phyloP scores from a whole-genome alignment of 306 rosid genomes.

The Castanea sativa region DNA sequence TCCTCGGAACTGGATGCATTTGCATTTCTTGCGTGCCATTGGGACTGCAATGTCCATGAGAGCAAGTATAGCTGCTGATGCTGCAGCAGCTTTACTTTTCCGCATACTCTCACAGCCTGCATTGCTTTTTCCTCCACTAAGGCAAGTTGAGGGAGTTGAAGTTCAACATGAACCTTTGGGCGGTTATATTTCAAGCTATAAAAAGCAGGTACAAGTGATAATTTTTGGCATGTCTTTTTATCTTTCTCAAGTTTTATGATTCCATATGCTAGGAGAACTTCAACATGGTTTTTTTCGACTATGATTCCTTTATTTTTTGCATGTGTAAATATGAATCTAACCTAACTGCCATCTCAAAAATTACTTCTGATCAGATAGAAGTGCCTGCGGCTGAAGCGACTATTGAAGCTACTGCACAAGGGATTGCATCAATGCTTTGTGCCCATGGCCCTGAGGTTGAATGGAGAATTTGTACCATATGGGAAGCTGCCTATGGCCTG shows the following conservation, averaged over 20 bases:
- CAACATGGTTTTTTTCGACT: not conserved
- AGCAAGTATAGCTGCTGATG: constrained; percentile 95
- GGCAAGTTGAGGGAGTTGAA: constrained; percentile 93
- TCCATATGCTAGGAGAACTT: not conserved
- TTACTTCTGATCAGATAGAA: constrained; percentile 63
- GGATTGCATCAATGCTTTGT: constrained; percentile 96
- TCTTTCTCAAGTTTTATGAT: not conserved
- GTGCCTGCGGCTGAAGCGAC: constrained; percentile 94
- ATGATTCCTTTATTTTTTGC: not conserved
- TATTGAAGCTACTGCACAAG: constrained; percentile 98
- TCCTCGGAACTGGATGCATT: constrained; percentile 98
- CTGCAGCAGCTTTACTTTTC: constrained; percentile 97
- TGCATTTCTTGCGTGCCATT: constrained; percentile 97
- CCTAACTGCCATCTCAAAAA: constrained; percentile 10
- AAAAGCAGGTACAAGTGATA: constrained; percentile 65
- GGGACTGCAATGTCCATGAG: constrained; percentile 99
- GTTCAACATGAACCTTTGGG: constrained; percentile 79
- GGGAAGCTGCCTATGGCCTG: constrained; percentile 99
- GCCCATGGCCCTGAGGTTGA: constrained; percentile 99
- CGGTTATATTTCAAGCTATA: constrained; percentile 73
- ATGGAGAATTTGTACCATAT: constrained; percentile 98
- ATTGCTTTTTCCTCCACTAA: constrained; percentile 85
- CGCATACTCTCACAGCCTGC: constrained; percentile 97
- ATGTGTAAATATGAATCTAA: not conserved
- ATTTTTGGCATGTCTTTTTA: not conserved